Base-by-base conservation (phyloP, 2,329 filamentous ascomycete genomes). In the Arthrobotrys entomopaga region DNA sequence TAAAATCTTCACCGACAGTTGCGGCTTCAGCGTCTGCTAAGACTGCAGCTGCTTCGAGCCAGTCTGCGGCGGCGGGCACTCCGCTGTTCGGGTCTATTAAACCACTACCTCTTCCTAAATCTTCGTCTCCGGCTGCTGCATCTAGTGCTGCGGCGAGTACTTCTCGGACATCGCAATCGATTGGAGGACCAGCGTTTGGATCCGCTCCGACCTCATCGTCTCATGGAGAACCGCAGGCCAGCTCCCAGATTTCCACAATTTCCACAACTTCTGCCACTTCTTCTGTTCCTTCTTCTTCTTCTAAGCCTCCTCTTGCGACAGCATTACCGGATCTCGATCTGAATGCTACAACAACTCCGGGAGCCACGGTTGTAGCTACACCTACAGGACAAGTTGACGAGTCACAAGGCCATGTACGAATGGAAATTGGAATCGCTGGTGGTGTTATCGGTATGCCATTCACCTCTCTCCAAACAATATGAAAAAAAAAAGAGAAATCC, bases 401-500 rank as follows among this genome's bases (percentile, higher is more conserved):
- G 38, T 63, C 63, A 26, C 19, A 40, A 8, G 46, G 48, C 10
- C 70, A 74, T 53, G 49, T 67, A 6, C 38, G 46, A 22, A 74
- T 74, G 70, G 70, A 74, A 42, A 67, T 74, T 22, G 70, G 70
- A 26, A 63, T 74, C 13, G 57, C 57, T 20, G 43, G 22, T 20
- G 63, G 61, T 59, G 70, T 74, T n/a, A 49, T 74, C 29, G 57
- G 70, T 74, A 74, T 58, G 70, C 67, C n/a, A 22, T 24, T 40
- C 20, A 2, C 22, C 22, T 48, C 22, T 48, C 11, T 20, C 10
- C 22, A 43, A 34, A 42, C 29, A 40, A 26, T 8, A 16, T 10
- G 2, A 10, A 38, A n/a, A 19, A 38, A n/a, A n/a, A n/a, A n/a
- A n/a, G n/a, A n/a, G n/a, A n/a, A n/a, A n/a, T n/a, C 2, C 10